Base-by-base conservation (phyloP, 106 monocot genomes). In the Iris macrosiphon region DNA sequence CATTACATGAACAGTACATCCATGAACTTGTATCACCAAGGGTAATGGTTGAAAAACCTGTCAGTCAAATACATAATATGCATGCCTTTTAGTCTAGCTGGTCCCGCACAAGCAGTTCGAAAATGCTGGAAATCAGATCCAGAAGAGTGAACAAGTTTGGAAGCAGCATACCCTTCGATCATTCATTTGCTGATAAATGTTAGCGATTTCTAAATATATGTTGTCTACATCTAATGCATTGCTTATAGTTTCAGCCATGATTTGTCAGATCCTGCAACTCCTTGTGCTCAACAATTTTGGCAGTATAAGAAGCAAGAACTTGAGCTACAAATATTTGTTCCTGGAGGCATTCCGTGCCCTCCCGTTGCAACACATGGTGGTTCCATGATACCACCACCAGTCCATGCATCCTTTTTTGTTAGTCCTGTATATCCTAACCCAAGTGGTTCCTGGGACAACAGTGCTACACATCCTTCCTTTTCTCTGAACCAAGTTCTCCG, bases 301-400 rank as follows among this genome's bases (percentile, higher is more conserved):
- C 77, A 67, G 31, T 72, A 74, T 32, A 71, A 67, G 30, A 74
- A 70, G 33, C 57, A 50, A 13, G 81, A 72, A 41, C 43, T 50
- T 39, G 83, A 72, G 52, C 54, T 66, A 40, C 72, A 61, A 32
- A 11, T 57, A 24, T 62, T 39, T 24, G 23, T 64, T 26, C 59
- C 71, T 25, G 65, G 63, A 21, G 76, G 27, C 42, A 13, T 65
- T 29, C 64, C 55, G 33, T 61, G 27, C 38, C 62, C 57, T 13
- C 49, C 63, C 9, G 33, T 66, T 40, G 15, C 57, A 38, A 29
- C 61, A 56, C 73, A 74, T 70, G 44, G 72, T 9, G 64, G 41
- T 35, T 50, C 90, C 53, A 16, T 86, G 12, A 62, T 83, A 64
- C 72, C 77, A 40, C 82, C 80, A 26, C 87, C 90, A 32, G 49